Evolutionary conservation across 2,329 filamentous ascomycete species (phyloP).

Genomic region (Fusarium sterilihyphosum): DNA sequence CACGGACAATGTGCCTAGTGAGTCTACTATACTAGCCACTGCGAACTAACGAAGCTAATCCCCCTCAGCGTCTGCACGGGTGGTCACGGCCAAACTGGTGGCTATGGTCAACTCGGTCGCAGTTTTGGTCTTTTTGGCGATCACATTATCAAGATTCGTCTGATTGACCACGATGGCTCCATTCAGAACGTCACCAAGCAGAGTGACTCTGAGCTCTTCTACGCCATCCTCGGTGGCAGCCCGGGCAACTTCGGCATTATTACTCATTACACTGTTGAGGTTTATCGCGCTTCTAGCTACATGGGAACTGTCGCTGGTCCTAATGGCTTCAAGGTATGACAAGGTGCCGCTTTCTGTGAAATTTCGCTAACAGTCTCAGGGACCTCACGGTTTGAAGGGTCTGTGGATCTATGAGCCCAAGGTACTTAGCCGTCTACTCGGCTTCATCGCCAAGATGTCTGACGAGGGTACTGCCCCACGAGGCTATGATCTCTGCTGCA

Average conservation of each 20-base stretch:
- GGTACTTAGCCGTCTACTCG: slow-evolving; percentile 51
- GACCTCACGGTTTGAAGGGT: slow-evolving; percentile 48
- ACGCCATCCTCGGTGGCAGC: slow-evolving; percentile 66
- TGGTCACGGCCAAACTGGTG: slow-evolving; percentile 59
- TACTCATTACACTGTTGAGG: slow-evolving; percentile 60
- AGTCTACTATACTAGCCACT: neutral
- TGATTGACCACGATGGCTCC: slow-evolving; percentile 58
- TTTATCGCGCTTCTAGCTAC: slow-evolving; percentile 51
- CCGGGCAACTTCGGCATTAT: slow-evolving; percentile 68
- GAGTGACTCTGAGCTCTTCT: slow-evolving; percentile 66
- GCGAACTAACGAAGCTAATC: neutral
- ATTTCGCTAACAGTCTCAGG: neutral
- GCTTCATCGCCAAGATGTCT: slow-evolving; percentile 55
- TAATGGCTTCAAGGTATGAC: slow-evolving; percentile 15
- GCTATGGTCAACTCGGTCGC: slow-evolving; percentile 58
- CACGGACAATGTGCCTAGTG: slow-evolving; percentile 55
- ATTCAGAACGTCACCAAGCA: slow-evolving; percentile 58
- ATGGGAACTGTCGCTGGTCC: slow-evolving; percentile 41
- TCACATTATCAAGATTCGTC: slow-evolving; percentile 58
- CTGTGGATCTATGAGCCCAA: slow-evolving; percentile 53
- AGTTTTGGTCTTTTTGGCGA: slow-evolving; percentile 65
- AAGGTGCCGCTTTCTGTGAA: neutral
- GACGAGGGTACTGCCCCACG: slow-evolving; percentile 55
- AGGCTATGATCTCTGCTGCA: slow-evolving; percentile 59
- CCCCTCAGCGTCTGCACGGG: slow-evolving; percentile 51